A percentile compares a stretch with the other conserved stretches of the same genome.
Evolutionary conservation across 495 filamentous ascomycete genomes (phyloP).

Genomic region (Glutinoglossum americanum): DNA sequence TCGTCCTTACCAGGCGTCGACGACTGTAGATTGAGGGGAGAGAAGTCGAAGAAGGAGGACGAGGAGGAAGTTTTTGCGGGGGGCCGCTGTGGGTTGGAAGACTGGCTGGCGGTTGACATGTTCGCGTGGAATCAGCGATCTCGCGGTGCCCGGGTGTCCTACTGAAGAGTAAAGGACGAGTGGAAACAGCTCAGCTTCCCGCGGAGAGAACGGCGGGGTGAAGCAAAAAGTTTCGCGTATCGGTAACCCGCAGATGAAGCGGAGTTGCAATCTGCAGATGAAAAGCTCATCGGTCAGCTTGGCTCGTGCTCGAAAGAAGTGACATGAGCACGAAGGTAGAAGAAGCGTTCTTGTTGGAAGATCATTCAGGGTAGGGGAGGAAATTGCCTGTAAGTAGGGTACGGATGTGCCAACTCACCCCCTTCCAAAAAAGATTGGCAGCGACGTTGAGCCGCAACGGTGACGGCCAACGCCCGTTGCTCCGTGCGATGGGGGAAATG

Average conservation of each 20-base stretch:
- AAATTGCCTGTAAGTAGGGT: too few species aligned
- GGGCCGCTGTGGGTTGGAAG: background rate
- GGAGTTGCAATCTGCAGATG: background rate
- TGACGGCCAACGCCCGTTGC: background rate
- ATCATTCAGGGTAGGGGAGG: too few species aligned
- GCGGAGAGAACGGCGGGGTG: background rate
- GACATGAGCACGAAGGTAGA: background rate
- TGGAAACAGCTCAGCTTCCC: background rate
- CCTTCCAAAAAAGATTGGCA: background rate
- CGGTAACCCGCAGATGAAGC: background rate
- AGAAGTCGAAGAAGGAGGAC: slow-evolving; percentile 1
- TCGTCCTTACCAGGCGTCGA: background rate
- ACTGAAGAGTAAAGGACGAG: background rate
- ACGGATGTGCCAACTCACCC: background rate
- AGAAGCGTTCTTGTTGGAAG: background rate
- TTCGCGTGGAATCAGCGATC: background rate
- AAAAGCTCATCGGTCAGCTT: background rate
- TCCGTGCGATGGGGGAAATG: background rate
- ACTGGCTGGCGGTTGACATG: background rate
- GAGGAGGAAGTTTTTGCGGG: background rate
- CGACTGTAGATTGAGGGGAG: background rate
- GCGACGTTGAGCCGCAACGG: background rate
- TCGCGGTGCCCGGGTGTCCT: background rate
- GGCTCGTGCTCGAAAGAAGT: background rate
- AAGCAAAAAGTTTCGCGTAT: background rate